Evolutionary conservation across 2,329 filamentous ascomycete genomes (phyloP), one percentile per base, ranked within the genome.

Genomic region (Alternaria sp.): DNA sequence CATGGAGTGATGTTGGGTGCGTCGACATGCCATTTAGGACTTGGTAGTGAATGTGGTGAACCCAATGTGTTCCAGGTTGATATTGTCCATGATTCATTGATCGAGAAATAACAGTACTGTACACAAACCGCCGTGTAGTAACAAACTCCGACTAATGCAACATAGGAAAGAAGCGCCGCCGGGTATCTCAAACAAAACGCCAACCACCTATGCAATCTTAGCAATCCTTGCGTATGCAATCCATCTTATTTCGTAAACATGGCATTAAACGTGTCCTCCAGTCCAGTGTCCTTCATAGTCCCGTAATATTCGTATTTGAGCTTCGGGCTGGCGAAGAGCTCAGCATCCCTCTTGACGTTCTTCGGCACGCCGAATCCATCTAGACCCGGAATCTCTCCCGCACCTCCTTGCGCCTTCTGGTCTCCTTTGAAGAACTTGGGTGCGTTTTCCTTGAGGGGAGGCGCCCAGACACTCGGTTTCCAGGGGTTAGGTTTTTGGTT

Each of bases 401-500:
- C 61, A 6, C 52, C 61, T 15, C 68, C 61, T 25, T 67, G 56
- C 13, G 62, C 59, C 54, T 71, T 62, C 28, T 69, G 64, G 69
- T 81, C 79, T 40, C 78, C 74, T 30, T 74, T 68, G 73, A 89
- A 89, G 73, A 88, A 86, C 58, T 85, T 84, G 25, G 84, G 80
- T 64, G 84, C 82, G 73, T 83, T 69, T 77, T 86, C 71, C 73
- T 83, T 81, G 25, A 90, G 80, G 2, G 85, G 79, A 0, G 88
- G 85, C 36, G 84, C 82, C 73, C 73, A 77, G 21, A 72, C 63
- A 8, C 62, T 59, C 0, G 67, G 66, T 62, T 86, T 87, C 5
- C 86, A 85, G 2, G 89, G 89, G 63, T 91, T 91, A 30, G 87
- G 84, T 7, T 88, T 77, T 46, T 85, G 84, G 44, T 89, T 86